Evolutionary conservation across 257 asterid species (phyloP).

Genomic region (Solanum microdontum): DNA sequence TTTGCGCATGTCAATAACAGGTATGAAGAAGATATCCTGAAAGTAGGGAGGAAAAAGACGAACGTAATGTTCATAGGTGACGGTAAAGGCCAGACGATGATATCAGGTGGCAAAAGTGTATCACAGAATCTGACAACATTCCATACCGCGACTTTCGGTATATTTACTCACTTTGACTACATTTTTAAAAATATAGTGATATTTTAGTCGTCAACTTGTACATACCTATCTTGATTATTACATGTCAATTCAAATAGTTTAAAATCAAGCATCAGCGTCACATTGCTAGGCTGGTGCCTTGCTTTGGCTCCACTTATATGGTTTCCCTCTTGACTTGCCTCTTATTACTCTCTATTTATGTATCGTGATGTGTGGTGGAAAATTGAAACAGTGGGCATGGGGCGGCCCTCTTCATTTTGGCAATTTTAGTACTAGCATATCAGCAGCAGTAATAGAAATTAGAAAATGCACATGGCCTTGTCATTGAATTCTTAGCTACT

Average conservation of each 20-base stretch:
- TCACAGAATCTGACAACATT: slow-evolving; percentile 68
- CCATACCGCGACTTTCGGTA: slow-evolving; percentile 89
- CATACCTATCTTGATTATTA: not conserved
- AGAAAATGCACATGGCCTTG: not conserved
- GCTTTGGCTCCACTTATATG: not conserved
- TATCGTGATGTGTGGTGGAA: not conserved
- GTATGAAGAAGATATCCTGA: slow-evolving; percentile 62
- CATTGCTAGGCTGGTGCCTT: not conserved
- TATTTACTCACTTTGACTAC: not conserved
- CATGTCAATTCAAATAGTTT: not conserved
- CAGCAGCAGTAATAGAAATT: not conserved
- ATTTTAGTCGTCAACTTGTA: not conserved
- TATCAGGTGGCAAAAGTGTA: slow-evolving; percentile 69
- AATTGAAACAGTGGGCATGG: not conserved
- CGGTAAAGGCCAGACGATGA: slow-evolving; percentile 81
- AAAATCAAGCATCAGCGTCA: not conserved
- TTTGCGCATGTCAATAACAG: slow-evolving; percentile 15
- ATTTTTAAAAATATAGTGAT: not conserved
- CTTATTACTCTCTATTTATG: not conserved
- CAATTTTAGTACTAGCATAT: not conserved
- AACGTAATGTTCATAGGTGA: slow-evolving; percentile 87
- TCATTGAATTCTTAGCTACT: not conserved
- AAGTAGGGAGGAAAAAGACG: slow-evolving; percentile 81
- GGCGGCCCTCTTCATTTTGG: not conserved
- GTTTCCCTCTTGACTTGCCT: not conserved